Base-by-base conservation (phyloP, 2,329 filamentous ascomycete genomes). In the Amylocarpus encephaloides region DNA sequence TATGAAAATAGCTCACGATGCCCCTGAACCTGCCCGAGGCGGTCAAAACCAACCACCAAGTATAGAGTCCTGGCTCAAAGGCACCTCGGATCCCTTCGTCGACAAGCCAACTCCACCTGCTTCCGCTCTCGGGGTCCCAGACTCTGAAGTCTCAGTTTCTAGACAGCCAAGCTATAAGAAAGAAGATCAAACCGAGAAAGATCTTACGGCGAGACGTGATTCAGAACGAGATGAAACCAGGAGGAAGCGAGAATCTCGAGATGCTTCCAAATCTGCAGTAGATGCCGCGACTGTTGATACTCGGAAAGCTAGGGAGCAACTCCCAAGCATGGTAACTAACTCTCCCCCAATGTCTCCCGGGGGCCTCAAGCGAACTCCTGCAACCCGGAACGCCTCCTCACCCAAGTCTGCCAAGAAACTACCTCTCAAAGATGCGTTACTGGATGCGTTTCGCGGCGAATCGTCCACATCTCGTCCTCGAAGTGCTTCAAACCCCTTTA, bases 1-100 rank as follows among this genome's bases (percentile, higher is more conserved):
- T 44, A 83, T 78, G 66, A 83, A 83, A 65, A 82, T 84, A 11
- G 75, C 84, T 34, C 75, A 80, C 12, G 80, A 84, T 49, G 75
- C 74, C 49, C 75, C 74, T 39, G 80, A 84, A 45, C 73, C 78
- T 3, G 75, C 75, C 1, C 74, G 73, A 43, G 72, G 74, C 6
- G 67, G 71, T 1, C 67, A 68, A 2, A 83, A 83, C 52, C 75
- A 79, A 39, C 80, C 81, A 5, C 77, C 76, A 1, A 83, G 75
- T 59, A 85, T 85, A 48, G 81, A 85, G 62, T 82, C 75, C 18
- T 85, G 81, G 81, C 68, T 85, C 22, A 79, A 77, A 59, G 74
- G 71, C 18, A 85, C 81, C 0, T 74, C 82, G 12, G 81, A 84
- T 58, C 79, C 80, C 3, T 82, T 82, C 60, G 71, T 82, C 2